Percentiles rank a stretch among this genome's conserved stretches.
phyloP scores from a whole-genome alignment of 2,329 filamentous ascomycete genomes.

The Pezicula carpinea region DNA sequence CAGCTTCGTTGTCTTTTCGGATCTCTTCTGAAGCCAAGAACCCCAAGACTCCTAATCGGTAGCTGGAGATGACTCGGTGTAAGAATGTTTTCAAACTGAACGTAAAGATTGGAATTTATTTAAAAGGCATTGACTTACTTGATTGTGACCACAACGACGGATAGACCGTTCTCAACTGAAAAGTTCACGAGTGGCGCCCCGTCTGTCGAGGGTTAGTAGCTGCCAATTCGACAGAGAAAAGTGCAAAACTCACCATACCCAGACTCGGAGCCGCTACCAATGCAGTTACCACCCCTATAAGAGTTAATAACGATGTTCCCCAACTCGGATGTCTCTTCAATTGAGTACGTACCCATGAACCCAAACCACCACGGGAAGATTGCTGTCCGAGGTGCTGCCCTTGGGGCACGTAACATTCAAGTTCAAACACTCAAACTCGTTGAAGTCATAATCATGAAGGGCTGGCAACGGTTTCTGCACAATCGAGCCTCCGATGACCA shows the following conservation, averaged over 20 bases:
- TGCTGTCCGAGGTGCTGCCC: background rate
- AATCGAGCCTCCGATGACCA: background rate
- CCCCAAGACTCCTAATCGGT: slow-evolving; percentile 22
- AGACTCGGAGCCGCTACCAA: background rate
- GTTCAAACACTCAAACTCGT: slow-evolving; percentile 7
- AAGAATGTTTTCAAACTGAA: too few relatives aligned
- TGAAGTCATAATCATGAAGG: background rate
- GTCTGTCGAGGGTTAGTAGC: too few relatives aligned
- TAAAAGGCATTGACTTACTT: slow-evolving; percentile 3
- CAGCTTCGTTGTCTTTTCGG: slow-evolving; percentile 5
- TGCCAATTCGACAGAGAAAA: too few relatives aligned
- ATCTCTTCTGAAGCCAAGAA: slow-evolving; percentile 23
- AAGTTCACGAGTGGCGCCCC: slow-evolving; percentile 1
- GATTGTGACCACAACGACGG: slow-evolving; percentile 1
- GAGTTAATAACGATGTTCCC: background rate
- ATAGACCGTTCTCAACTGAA: background rate
- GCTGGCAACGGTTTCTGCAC: background rate
- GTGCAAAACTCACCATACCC: too few relatives aligned
- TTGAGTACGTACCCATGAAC: slow-evolving; percentile 4
- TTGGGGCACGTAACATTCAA: slow-evolving; percentile 4
- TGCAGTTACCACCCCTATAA: background rate
- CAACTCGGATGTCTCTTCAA: too few relatives aligned
- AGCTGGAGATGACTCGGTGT: background rate
- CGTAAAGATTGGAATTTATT: too few relatives aligned
- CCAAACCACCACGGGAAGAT: slow-evolving; percentile 1